phyloP scores from a whole-genome alignment of 202 grass and related monocot genomes.

The Schoenoplectus triqueter region DNA sequence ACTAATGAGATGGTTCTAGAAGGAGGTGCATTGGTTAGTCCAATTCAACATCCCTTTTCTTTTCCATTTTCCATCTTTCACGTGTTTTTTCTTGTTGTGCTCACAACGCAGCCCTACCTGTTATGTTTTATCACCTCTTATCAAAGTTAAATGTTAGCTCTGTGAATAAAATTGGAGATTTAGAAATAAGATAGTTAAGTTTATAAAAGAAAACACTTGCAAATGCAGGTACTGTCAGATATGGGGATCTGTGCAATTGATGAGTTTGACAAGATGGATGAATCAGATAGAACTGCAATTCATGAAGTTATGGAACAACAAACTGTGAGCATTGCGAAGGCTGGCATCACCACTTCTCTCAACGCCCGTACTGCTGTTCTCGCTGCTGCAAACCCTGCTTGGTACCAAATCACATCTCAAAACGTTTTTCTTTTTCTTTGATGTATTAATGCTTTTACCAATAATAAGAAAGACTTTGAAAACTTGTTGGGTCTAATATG shows the following conservation, averaged over 20 bases:
- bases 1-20: constrained; percentile 99
- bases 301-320: constrained; percentile 99
- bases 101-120: not conserved
- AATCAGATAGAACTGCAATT: constrained; percentile 97
- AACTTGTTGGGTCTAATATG: constrained; percentile 12
- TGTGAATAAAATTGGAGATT: not conserved
- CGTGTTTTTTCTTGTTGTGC: constrained; percentile 9
- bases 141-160: not conserved
- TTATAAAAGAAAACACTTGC: constrained; percentile 10
- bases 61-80: constrained; percentile 9
- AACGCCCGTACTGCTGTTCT: constrained; percentile 97
- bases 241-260: constrained; percentile 99
- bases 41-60: constrained; percentile 22
- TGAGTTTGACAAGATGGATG: constrained; percentile 99
- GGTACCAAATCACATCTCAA: constrained; percentile 52
- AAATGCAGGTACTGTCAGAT: constrained; percentile 87
- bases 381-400: constrained; percentile 95
- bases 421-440: not conserved
- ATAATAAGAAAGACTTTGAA: constrained; percentile 1
- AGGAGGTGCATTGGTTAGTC: constrained; percentile 94
- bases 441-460: not conserved
- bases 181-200: constrained; percentile 15
- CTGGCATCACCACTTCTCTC: constrained; percentile 97
- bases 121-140: not conserved
- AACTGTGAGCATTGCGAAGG: constrained; percentile 98